Evolutionary conservation across 345 rosid species (phyloP).

Genomic region (Hibiscus trionum): DNA sequence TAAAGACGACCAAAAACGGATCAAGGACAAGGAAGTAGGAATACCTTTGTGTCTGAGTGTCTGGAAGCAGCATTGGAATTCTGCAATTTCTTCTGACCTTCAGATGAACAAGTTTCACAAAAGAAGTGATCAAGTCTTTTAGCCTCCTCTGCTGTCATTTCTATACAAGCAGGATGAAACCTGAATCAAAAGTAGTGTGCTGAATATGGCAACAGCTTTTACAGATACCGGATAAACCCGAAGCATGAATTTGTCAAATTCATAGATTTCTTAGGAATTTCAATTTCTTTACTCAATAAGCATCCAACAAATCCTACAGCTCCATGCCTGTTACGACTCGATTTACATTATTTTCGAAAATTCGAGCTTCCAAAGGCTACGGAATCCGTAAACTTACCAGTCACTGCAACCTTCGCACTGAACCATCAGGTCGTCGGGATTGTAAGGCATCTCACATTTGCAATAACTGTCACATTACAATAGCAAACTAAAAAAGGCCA

Average conservation of each 20-base stretch:
- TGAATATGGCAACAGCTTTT: slow-evolving; percentile 19
- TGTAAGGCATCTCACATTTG: slow-evolving; percentile 98
- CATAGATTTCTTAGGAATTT: too few relatives aligned
- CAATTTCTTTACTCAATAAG: too few relatives aligned
- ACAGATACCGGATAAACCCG: slow-evolving; percentile 9
- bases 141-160: slow-evolving; percentile 76
- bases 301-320: too few relatives aligned
- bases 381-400: slow-evolving; percentile 42
- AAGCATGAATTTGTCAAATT: neutral
- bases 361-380: neutral
- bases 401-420: slow-evolving; percentile 92
- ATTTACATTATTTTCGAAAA: too few relatives aligned
- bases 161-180: slow-evolving; percentile 98
- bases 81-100: slow-evolving; percentile 54
- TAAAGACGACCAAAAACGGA: neutral
- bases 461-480: slow-evolving; percentile 55
- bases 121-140: slow-evolving; percentile 72
- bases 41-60: slow-evolving; percentile 62
- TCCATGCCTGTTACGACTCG: too few relatives aligned
- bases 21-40: neutral
- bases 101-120: slow-evolving; percentile 75
- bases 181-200: slow-evolving; percentile 58
- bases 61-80: slow-evolving; percentile 45
- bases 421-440: slow-evolving; percentile 95
- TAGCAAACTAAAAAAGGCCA: neutral